phyloP scores from a whole-genome alignment of 106 monocot species.

The Dendrobium catenatum region DNA sequence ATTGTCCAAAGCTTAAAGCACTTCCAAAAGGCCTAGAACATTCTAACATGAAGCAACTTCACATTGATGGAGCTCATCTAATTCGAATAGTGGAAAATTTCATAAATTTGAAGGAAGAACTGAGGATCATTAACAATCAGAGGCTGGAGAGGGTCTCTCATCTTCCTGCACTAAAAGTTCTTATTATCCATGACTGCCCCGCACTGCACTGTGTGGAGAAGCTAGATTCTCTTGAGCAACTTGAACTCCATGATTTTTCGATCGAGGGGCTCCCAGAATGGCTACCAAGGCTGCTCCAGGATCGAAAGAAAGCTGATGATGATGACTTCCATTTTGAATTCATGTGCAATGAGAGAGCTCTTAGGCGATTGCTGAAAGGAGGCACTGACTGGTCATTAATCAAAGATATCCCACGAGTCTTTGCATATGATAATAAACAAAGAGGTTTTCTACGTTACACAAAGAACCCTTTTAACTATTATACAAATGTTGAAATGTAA shows the following conservation, averaged over 20 bases:
- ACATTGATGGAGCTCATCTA: not conserved
- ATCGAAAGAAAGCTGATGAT: not conserved
- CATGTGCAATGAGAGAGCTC: not conserved
- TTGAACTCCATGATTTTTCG: not conserved
- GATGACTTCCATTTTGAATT: not conserved
- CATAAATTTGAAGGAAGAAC: no score
- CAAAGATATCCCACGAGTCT: not conserved
- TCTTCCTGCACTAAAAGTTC: no score
- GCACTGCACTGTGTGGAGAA: not conserved
- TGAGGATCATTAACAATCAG: no score
- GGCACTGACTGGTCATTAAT: constrained; percentile 2
- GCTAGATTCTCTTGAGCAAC: not conserved
- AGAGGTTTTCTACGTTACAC: not conserved
- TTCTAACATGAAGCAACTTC: not conserved
- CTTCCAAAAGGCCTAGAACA: not conserved
- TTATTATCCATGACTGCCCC: not conserved
- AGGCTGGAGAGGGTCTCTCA: no score
- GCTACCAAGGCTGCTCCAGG: not conserved
- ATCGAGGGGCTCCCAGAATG: constrained; percentile 1
- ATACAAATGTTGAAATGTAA: not conserved
- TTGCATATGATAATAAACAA: not conserved
- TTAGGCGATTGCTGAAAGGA: not conserved
- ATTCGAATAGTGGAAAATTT: not conserved
- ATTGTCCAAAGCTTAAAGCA: constrained; percentile 1
- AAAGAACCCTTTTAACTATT: not conserved